Percentiles rank a stretch among this genome's conserved stretches.
These are phyloP conservation scores for Calonectria pteridis DNA, from an alignment of 2,329 filamentous ascomycete genomes.

Conservation along the genomic window DNA sequence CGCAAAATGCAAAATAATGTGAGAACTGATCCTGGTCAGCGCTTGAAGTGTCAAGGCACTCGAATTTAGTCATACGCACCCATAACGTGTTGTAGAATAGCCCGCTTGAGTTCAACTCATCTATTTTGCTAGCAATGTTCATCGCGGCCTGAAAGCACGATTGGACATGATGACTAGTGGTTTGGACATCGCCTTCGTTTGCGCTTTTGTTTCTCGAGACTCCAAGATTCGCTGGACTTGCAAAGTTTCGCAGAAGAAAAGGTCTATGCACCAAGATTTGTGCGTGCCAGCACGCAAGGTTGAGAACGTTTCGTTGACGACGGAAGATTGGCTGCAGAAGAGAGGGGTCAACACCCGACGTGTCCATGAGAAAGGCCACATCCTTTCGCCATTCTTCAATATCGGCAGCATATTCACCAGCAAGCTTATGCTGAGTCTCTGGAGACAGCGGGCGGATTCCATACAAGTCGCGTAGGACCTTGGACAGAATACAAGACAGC, in stretches of 20 bases:
- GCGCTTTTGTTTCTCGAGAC: conserved; percentile 29
- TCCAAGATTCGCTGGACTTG: conserved; percentile 29
- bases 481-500: conserved; percentile 49
- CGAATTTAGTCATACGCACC: not conserved
- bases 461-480: conserved; percentile 52
- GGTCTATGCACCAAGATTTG: conserved; percentile 56
- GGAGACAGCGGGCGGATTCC: conserved; percentile 48
- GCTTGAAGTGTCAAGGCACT: too few relatives aligned
- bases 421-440: conserved; percentile 41
- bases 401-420: conserved; percentile 46
- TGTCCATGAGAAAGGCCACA: conserved; percentile 53
- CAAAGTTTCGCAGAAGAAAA: conserved; percentile 52
- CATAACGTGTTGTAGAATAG: conserved; percentile 31
- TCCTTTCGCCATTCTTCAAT: conserved; percentile 50
- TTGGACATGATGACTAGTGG: conserved; percentile 37
- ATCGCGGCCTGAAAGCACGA: conserved; percentile 55
- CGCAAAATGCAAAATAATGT: conserved; percentile 60
- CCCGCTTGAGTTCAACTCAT: conserved; percentile 34
- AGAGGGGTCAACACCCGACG: conserved; percentile 49
- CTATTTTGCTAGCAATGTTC: conserved; percentile 54
- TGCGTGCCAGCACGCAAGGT: conserved; percentile 57
- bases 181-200: conserved; percentile 38
- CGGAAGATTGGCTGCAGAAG: conserved; percentile 54
- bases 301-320: conserved; percentile 56
- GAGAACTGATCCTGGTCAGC: conserved; percentile 28